These are phyloP conservation scores for Calonectria hongkongensis DNA, from an alignment of 2,329 filamentous ascomycete species.

Conservation along the genomic window DNA sequence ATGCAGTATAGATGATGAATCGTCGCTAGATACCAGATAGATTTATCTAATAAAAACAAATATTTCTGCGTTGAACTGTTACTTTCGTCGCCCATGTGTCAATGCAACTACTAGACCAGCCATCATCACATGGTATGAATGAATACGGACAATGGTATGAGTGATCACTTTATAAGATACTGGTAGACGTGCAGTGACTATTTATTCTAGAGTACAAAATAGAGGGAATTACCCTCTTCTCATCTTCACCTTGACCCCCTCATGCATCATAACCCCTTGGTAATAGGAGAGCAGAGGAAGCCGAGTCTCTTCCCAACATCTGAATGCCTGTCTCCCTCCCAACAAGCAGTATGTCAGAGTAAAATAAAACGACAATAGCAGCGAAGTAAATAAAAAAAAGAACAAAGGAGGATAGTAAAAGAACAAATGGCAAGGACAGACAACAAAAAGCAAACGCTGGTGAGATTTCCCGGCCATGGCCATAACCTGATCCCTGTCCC, in stretches of 20 bases:
- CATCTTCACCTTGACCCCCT: constrained; percentile 36
- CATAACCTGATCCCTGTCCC: constrained; percentile 36
- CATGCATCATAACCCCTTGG: constrained; percentile 27
- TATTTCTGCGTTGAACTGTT: constrained; percentile 13
- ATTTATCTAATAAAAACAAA: constrained; percentile 46
- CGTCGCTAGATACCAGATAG: constrained; percentile 47
- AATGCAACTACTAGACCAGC: not conserved
- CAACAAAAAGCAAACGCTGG: constrained; percentile 47
- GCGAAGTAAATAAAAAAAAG: constrained; percentile 40
- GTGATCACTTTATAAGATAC: constrained; percentile 27
- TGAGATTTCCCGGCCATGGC: constrained; percentile 44
- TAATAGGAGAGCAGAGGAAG: constrained; percentile 28
- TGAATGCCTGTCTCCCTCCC: constrained; percentile 39
- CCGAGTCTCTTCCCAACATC: constrained; percentile 30
- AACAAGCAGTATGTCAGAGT: constrained; percentile 29
- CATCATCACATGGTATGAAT: not conserved
- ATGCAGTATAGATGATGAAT: constrained; percentile 46
- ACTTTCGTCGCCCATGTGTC: not conserved
- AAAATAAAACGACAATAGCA: constrained; percentile 44
- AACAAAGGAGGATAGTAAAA: constrained; percentile 39
- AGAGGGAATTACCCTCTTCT: constrained; percentile 39
- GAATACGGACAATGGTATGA: not conserved
- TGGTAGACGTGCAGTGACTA: constrained; percentile 44
- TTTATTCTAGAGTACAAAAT: constrained; percentile 54
- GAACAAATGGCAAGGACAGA: constrained; percentile 41